Conservation (phyloP, 768 basidiomycete species). For the Paxillus rubicundulus region DNA sequence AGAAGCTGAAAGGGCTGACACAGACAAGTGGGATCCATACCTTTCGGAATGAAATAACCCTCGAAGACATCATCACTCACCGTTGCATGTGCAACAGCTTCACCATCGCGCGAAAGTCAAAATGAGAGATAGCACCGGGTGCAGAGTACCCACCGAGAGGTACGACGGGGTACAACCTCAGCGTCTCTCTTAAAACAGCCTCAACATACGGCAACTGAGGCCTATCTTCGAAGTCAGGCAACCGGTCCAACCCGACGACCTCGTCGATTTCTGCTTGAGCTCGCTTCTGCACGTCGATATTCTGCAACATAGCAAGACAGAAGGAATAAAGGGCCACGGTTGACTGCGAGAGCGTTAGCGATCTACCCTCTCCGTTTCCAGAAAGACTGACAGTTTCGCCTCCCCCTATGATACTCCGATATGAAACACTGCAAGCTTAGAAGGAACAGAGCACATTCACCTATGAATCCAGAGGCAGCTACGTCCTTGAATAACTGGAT, state of each 20-base stretch:
- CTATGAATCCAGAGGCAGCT: not conserved
- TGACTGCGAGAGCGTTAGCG: not conserved
- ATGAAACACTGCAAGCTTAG: not conserved
- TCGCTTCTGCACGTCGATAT: not conserved
- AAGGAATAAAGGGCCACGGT: not conserved
- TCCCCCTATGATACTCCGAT: not conserved
- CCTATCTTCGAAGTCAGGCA: slow-evolving; percentile 3
- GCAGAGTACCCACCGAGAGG: not conserved
- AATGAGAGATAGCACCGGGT: not conserved
- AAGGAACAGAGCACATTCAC: not conserved
- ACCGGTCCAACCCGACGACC: slow-evolving; percentile 3
- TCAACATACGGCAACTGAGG: slow-evolving; percentile 3
- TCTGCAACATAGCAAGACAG: slow-evolving; percentile 1
- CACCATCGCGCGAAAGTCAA: not conserved
- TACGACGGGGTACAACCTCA: not conserved
- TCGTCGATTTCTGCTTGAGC: slow-evolving; percentile 6
- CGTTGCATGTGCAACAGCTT: slow-evolving; percentile 20
- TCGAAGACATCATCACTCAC: slow-evolving; percentile 38
- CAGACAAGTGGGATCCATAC: slow-evolving; percentile 9
- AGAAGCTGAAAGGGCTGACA: too few species aligned
- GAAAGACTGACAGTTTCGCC: not conserved
- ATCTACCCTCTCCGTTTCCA: not conserved
- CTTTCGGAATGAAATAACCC: slow-evolving; percentile 49
- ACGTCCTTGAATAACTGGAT: not conserved
- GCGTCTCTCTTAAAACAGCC: not conserved